phyloP scores from a whole-genome alignment of 441 rosid species.

The Metrosideros polymorpha region DNA sequence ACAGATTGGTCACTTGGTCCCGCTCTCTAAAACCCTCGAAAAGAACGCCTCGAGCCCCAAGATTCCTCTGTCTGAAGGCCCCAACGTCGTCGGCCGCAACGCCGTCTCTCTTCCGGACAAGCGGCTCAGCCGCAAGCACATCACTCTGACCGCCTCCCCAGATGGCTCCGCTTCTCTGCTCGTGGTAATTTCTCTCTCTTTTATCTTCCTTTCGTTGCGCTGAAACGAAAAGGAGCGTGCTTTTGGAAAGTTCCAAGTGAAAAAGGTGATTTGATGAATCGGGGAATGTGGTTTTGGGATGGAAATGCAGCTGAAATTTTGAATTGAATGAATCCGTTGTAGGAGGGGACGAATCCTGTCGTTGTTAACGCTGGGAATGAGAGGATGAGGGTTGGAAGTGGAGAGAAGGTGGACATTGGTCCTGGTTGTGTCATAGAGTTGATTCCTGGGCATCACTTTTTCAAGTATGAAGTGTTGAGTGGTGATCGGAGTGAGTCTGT shows the following conservation, averaged over 20 bases:
- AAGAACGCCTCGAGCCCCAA: constrained; percentile 45
- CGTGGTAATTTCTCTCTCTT: constrained; percentile 26
- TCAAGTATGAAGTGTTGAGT: constrained; percentile 33
- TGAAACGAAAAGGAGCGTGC: background rate
- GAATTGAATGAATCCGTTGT: background rate
- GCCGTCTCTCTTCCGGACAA: constrained; percentile 47
- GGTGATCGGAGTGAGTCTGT: constrained; percentile 3
- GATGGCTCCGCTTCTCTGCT: constrained; percentile 47
- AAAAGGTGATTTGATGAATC: background rate
- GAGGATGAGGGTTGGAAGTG: constrained; percentile 45
- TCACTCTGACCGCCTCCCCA: constrained; percentile 38
- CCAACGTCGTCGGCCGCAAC: constrained; percentile 61
- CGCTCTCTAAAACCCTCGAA: constrained; percentile 37
- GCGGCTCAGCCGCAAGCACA: constrained; percentile 86
- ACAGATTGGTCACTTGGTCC: constrained; percentile 52
- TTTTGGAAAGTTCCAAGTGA: background rate
- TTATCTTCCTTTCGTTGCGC: background rate
- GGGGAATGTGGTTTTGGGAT: background rate
- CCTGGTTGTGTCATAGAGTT: constrained; percentile 69
- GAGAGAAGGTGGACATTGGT: constrained; percentile 29
- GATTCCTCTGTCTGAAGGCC: constrained; percentile 41
- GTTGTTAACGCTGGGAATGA: constrained; percentile 45
- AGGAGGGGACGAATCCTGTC: constrained; percentile 88
- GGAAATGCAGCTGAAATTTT: background rate
- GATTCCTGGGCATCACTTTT: constrained; percentile 77